phyloP scores from a whole-genome alignment of 2,329 filamentous ascomycete genomes.

The Ceratocystis diversiconidia region DNA sequence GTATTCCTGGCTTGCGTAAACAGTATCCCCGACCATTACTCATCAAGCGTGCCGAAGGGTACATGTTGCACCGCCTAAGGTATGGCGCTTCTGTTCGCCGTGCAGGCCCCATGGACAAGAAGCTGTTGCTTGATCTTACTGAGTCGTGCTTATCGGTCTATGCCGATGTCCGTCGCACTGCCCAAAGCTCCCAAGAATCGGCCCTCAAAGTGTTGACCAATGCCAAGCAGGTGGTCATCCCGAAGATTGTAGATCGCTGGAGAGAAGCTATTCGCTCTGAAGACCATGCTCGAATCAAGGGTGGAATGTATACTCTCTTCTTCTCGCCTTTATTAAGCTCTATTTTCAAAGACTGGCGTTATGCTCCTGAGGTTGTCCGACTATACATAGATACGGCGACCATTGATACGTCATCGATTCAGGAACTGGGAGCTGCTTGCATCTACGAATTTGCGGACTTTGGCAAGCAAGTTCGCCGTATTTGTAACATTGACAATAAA shows the following conservation, averaged over 20 bases:
- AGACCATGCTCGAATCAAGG: constrained; percentile 87
- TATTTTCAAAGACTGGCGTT: constrained; percentile 83
- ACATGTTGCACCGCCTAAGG: constrained; percentile 83
- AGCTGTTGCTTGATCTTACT: constrained; percentile 70
- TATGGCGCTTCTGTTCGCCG: constrained; percentile 82
- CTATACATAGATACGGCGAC: constrained; percentile 80
- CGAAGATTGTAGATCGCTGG: constrained; percentile 66
- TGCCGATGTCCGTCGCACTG: constrained; percentile 87
- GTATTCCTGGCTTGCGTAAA: constrained; percentile 83
- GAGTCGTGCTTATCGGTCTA: constrained; percentile 84
- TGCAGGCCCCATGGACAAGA: constrained; percentile 81
- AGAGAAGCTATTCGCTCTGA: constrained; percentile 62
- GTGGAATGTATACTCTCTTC: constrained; percentile 77
- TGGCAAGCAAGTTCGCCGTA: constrained; percentile 60
- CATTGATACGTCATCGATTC: constrained; percentile 88
- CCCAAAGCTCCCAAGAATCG: constrained; percentile 82
- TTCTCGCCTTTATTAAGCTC: constrained; percentile 83
- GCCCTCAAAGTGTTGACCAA: constrained; percentile 85
- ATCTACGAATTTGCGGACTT: constrained; percentile 84
- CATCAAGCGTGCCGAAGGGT: constrained; percentile 82
- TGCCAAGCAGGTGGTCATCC: constrained; percentile 76
- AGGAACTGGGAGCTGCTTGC: constrained; percentile 68
- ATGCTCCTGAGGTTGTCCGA: constrained; percentile 76
- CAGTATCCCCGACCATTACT: constrained; percentile 85
- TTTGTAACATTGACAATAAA: constrained; percentile 46